Base-by-base conservation (phyloP, 805 yeast species). In the Maudiozyma barnettii region DNA sequence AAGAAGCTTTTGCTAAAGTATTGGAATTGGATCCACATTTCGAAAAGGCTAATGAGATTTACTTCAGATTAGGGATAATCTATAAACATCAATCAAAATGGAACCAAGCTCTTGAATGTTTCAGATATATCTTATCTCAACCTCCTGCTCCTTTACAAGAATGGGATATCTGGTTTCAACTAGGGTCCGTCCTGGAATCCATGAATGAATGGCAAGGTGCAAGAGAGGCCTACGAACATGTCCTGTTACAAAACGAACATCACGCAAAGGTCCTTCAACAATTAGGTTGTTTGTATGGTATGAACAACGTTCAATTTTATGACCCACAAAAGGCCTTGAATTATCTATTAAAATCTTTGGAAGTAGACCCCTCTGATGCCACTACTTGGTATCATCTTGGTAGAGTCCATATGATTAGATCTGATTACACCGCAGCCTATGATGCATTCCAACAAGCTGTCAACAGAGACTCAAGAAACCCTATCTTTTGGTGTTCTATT, bases 371-470 rank as follows among this genome's bases (percentile, higher is more conserved):
- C 45, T 74, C 82, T 36, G 98, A 93, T 65, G 96, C 99, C 5
- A 95, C 93, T 59, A 82, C 95, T 29, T 93, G 99, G 99, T 93
- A 93, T 68, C 86, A 93, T 64, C 68, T 93, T 43, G 99, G 99
- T 44, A 79, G 98, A 55, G 95, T 95, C 53, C 95, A 91, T 71
- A 91, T 93, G 98, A 83, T 95, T 37, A 79, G 91, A 59, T 89
- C 86, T 54, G 96, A 91, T 65, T 93, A 89, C 70, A 84, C 93
- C 50, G 89, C 93, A 44, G 98, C 99, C 1, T 93, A 91, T 67
- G 98, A 93, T 63, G 95, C 97, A 0, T 93, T 91, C 77, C 99
- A 93, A 70, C 97, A 90, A 65, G 98, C 98, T 12, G 99, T 93
- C 49, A 93, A 93, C 66, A 78, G 96, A 53, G 98, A 93, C 66